phyloP scores from a whole-genome alignment of 1,284 basidiomycete genomes.

The Ustilago cynodontis region DNA sequence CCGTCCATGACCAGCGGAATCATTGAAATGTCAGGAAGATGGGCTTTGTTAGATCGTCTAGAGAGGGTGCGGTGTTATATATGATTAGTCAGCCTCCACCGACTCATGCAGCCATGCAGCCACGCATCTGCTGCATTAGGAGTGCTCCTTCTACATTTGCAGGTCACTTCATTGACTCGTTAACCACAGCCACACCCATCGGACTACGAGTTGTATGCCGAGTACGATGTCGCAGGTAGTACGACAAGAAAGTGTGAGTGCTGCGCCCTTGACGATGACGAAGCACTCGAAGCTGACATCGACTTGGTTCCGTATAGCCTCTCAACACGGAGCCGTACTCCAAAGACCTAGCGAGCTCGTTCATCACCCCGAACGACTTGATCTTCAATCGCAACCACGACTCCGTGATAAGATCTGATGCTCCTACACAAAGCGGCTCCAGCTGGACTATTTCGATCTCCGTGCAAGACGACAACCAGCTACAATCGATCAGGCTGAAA shows the following conservation, averaged over 20 bases:
- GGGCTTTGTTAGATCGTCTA: not conserved
- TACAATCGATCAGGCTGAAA: not conserved
- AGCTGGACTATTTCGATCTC: constrained; percentile 30
- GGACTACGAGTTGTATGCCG: not conserved
- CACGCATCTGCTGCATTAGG: not conserved
- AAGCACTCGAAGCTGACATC: constrained; percentile 3
- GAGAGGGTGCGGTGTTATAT: not conserved
- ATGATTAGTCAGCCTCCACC: constrained; percentile 15
- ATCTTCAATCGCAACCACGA: constrained; percentile 59
- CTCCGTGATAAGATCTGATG: constrained; percentile 15
- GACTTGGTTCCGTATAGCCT: no score
- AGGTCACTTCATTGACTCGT: no score
- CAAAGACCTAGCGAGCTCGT: constrained; percentile 17
- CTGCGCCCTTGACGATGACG: not conserved
- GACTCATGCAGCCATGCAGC: not conserved
- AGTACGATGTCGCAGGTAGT: constrained; percentile 23
- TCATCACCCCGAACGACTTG: constrained; percentile 48
- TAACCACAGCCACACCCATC: no score
- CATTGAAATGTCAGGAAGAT: no score
- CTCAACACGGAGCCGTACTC: constrained; percentile 52
- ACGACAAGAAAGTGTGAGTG: constrained; percentile 30
- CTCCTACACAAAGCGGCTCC: not conserved
- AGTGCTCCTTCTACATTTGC: no score
- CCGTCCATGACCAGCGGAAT: no score
- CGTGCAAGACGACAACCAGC: constrained; percentile 15